Evolutionary conservation across 192 early-diverging fungal genomes (phyloP), one percentile per base, ranked within the genome.

Genomic region (Polychytrium aggregatum): DNA sequence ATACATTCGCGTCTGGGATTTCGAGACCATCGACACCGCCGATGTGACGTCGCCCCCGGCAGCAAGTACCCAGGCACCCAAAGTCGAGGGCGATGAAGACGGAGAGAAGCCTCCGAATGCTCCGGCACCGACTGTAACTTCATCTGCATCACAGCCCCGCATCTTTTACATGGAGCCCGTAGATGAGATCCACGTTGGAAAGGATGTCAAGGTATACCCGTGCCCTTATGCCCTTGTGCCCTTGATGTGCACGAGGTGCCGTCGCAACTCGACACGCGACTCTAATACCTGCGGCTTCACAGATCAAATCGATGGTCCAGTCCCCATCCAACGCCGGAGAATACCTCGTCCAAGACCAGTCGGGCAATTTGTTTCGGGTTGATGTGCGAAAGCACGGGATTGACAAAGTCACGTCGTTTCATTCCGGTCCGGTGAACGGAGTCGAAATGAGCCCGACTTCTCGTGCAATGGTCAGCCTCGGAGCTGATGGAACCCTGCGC

Each of bases 141-240:
- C 56, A 7, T 57, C 50, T 10, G 61, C 59, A 16, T 43, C 52
- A 0, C 48, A 52, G 37, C 57, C 71, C 1, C 44, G 69, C 18
- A 58, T 80, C 4, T 80, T 75, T 62, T 71, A 74, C 44, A 62
- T 80, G 50, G 74, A 80, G 49, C 66, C 70, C 39, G 44, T 72
- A 0, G 77, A 79, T 44, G 77, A 79, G 43, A 62, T 80, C 17
- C 54, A 59, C 5, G 53, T 80, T 38, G 77, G 71, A 36, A 72
- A 74, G 43, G 72, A 79, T 41, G 76, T 79, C 11, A 76, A 70
- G 63, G 69, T 76, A 55, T 8, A 35, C 11, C 6, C 4, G 40
- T 26, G 40, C 27, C 2, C 24, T 25, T 50, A 36, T 41, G 41
- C 26, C 41, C 16, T 14, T 35, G 17, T 36, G 20, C 30, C 0